Evolutionary conservation across 2,329 filamentous ascomycete genomes (phyloP).

Genomic region (Cladorrhinum sp.): DNA sequence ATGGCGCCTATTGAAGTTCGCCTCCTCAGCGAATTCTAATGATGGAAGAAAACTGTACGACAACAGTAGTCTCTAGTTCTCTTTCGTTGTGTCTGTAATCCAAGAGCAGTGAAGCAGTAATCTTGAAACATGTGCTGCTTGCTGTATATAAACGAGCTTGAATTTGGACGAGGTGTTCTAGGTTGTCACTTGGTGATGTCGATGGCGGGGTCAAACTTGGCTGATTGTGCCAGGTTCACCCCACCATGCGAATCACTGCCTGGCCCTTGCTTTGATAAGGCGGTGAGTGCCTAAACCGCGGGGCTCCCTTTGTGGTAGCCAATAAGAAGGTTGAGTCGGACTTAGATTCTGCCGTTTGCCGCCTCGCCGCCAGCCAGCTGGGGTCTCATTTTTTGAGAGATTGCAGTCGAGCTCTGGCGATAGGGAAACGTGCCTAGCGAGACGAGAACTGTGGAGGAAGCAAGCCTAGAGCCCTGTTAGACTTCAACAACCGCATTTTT

Average conservation of each 20-base stretch:
- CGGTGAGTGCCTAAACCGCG: conserved; percentile 24
- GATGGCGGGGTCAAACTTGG: conserved; percentile 2
- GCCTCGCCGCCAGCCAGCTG: conserved; percentile 15
- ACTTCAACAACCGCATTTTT: conserved; percentile 11
- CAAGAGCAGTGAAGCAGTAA: too few relatives aligned
- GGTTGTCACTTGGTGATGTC: conserved; percentile 4
- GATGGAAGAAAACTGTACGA: too few relatives aligned
- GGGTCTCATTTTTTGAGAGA: conserved; percentile 27
- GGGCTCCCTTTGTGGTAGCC: conserved; percentile 13
- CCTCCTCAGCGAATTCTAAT: too few relatives aligned
- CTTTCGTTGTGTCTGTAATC: too few relatives aligned
- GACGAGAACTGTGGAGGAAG: conserved; percentile 14
- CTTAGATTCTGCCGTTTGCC: conserved; percentile 28
- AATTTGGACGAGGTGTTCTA: background rate
- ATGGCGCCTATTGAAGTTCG: too few relatives aligned
- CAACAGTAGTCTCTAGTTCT: too few relatives aligned
- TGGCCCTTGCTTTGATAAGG: conserved; percentile 11
- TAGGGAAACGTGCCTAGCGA: conserved; percentile 23
- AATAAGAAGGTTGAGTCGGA: conserved; percentile 22
- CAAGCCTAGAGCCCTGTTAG: conserved; percentile 19
- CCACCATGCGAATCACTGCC: conserved; percentile 4
- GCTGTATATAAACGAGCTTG: too few relatives aligned
- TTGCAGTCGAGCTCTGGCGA: conserved; percentile 25
- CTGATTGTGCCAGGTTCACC: conserved; percentile 14
- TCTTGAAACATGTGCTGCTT: too few relatives aligned